Evolutionary conservation across 306 rosid genomes (phyloP), one percentile per base, ranked within the genome.

Genomic region (Prunus armeniaca): DNA sequence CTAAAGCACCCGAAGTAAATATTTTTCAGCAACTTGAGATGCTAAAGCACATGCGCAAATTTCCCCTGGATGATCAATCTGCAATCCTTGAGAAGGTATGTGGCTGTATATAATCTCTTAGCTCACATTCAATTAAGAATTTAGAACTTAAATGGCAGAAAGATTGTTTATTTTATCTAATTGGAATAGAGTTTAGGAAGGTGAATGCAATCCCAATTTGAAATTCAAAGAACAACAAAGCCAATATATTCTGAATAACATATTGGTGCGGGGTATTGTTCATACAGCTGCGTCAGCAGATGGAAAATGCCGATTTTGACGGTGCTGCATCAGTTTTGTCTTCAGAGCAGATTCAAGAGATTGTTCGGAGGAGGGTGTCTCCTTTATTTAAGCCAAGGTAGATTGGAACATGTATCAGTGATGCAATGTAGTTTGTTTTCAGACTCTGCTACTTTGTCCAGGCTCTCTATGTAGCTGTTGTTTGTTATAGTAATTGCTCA

Each of bases 31-130:
- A 94, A 87, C 81, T 91, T 61, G 97, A 90, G 89, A 93, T 89
- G 97, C 87, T 94, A 71, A 85, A 80, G 86, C 74, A 74, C 78
- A 87, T 91, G 96, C 90, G 96, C 62, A 85, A 89, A 69, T 87
- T 80, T 82, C 85, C 85, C 75, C 73, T 88, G 68, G 93, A 91
- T 65, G 96, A 90, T 88, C 98, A 90, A 72, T 88, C 88, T 70
- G 88, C 93, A 47, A 85, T 91, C 63, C 91, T 94, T 43, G 90
- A 90, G 84, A 91, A 90, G 97, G 97, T 91, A 81, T 65, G 43
- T 10, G 22, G 45, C 50, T 28, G 50, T 30, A 15, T 20, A 9
- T 78, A 12, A 19, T 38, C 76, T 19, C 18, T 79, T 15, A 8
- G 54, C 79, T 45, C 2, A 18, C 47, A 14, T 25, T 15, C 54